Evolutionary conservation across 192 early-diverging fungal genomes (phyloP), one percentile per base, ranked within the genome.

Genomic region (Coemansia sp.): DNA sequence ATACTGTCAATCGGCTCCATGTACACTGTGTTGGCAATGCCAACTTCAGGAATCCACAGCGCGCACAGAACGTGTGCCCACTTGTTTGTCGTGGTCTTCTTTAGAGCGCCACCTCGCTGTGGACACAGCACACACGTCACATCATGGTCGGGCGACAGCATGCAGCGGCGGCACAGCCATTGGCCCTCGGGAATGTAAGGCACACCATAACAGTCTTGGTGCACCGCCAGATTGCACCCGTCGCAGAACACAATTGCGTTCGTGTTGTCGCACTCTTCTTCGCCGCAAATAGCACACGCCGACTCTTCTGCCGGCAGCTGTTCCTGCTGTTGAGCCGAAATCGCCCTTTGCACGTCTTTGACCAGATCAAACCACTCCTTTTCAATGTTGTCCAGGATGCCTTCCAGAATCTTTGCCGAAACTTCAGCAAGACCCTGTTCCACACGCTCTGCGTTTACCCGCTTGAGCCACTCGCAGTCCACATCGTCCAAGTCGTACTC

Each of bases 211-310:
- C 97, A 99, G 72, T 98, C 96, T 84, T 99, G 97, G 82, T 99
- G 97, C 8, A 99, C 97, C 2, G 96, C 96, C 53, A 99, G 72
- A 71, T 99, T 96, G 73, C 97, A 99, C 0, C 97, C 97, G 76
- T 99, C 97, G 82, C 97, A 99, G 66, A 97, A 99, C 5, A 99
- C 97, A 54, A 99, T 99, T 0, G 94, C 96, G 68, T 99, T 99
- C 70, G 90, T 89, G 72, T 99, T 99, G 80, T 99, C 97, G 76
- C 92, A 91, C 82, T 99, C 97, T n/a, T 93, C 92, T 64, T 97
- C 94, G 63, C 96, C 94, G 77, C 97, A 99, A 17, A 99, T 90
- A 2, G 91, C 91, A 63, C 97, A 99, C 5, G 86, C 84, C 0
- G 88, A 86, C 62, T 99, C 96, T 38, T 95, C 93, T 2, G 86